These are phyloP conservation scores for Leccinellum rugosiceps DNA, from an alignment of 768 basidiomycete genomes.

Conservation along the genomic window DNA sequence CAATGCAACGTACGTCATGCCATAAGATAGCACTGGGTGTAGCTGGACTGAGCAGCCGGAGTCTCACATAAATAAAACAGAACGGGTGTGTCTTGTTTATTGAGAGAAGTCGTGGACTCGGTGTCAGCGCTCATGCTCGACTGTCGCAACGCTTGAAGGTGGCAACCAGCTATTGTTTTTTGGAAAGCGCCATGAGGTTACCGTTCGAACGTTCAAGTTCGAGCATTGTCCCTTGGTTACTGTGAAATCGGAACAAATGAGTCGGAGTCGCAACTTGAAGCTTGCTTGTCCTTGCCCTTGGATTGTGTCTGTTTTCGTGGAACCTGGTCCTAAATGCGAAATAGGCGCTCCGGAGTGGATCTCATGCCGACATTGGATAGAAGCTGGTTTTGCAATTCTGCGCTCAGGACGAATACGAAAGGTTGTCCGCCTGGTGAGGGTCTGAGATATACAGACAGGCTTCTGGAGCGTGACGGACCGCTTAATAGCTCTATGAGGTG, in stretches of 20 bases:
- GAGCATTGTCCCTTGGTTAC: too few species aligned
- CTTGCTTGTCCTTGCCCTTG: background rate
- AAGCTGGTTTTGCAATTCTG: conserved; percentile 14
- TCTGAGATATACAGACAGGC: conserved; percentile 2
- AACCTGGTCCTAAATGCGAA: conserved; percentile 19
- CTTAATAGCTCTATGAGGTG: background rate
- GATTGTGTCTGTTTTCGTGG: background rate
- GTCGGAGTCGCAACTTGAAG: too few species aligned
- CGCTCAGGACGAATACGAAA: too few species aligned
- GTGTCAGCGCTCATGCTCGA: background rate
- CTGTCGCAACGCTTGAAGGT: too few species aligned
- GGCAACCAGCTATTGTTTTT: background rate
- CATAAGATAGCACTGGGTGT: too few species aligned
- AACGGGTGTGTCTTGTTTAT: too few species aligned
- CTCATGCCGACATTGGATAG: conserved; percentile 17
- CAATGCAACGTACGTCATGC: too few species aligned
- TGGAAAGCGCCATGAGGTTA: background rate
- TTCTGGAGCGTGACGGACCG: conserved; percentile 16
- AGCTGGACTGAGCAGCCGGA: too few species aligned
- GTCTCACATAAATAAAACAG: too few species aligned
- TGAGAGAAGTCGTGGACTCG: too few species aligned
- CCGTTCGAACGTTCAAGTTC: background rate
- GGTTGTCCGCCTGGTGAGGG: conserved; percentile 1
- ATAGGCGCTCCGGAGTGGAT: conserved; percentile 12
- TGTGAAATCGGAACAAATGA: too few species aligned